These are phyloP conservation scores for Ambrosia hybrid DNA, from an alignment of 140 eudicot species.

Conservation along the genomic window DNA sequence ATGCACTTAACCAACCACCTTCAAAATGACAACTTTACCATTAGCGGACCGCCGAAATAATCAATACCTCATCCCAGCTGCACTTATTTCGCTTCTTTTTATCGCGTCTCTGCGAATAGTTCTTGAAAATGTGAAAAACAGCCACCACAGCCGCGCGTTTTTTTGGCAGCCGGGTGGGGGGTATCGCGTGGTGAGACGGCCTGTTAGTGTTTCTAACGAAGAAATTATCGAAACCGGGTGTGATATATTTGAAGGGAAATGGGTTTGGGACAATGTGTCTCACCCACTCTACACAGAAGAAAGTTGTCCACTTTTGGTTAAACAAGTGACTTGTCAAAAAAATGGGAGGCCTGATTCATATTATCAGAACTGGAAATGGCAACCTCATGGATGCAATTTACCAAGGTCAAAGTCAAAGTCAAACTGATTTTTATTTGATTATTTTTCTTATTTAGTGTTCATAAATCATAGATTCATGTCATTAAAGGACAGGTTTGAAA, in stretches of 20 bases:
- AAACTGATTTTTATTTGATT: not conserved
- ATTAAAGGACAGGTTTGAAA: too few relatives aligned
- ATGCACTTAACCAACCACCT: constrained; percentile 28
- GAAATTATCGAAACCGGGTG: constrained; percentile 64
- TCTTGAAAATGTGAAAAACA: constrained; percentile 57
- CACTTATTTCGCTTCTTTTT: constrained; percentile 59
- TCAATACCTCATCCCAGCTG: constrained; percentile 57
- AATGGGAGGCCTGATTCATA: constrained; percentile 89
- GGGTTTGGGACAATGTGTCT: constrained; percentile 78
- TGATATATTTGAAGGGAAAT: constrained; percentile 80
- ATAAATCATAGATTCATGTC: not conserved
- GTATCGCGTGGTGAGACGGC: constrained; percentile 30
- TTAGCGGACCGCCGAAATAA: constrained; percentile 43
- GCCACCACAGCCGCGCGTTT: constrained; percentile 30
- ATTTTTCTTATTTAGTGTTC: not conserved
- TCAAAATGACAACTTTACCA: constrained; percentile 45
- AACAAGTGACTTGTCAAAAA: constrained; percentile 79
- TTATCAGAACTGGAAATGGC: constrained; percentile 98
- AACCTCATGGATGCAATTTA: constrained; percentile 77
- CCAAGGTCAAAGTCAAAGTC: constrained; percentile 78
- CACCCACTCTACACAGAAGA: constrained; percentile 79
- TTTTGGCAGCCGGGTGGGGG: constrained; percentile 12
- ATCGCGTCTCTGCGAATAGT: constrained; percentile 61
- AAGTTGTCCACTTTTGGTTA: constrained; percentile 86
- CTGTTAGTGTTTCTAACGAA: constrained; percentile 51